These are phyloP conservation scores for Malus asiatica DNA, from an alignment of 306 rosid genomes.

Conservation along the genomic window DNA sequence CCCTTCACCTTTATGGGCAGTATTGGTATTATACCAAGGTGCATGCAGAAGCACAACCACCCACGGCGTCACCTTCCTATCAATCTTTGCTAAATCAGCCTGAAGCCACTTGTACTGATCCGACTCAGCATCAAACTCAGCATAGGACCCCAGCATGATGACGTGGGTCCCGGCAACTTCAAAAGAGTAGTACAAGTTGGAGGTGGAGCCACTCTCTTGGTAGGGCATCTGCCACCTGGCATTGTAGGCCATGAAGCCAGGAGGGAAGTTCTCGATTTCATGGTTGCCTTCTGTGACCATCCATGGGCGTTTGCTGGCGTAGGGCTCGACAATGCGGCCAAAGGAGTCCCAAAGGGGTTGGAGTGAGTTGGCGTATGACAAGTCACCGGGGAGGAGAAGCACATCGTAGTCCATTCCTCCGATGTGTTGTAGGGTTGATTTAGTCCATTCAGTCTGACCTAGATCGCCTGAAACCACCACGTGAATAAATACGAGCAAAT, in stretches of 20 bases:
- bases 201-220: constrained; percentile 48
- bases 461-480: constrained; percentile 42
- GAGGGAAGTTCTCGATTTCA: constrained; percentile 41
- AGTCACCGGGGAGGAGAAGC: constrained; percentile 55
- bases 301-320: constrained; percentile 72
- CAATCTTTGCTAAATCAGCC: constrained; percentile 38
- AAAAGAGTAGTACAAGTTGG: constrained; percentile 67
- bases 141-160: constrained; percentile 64
- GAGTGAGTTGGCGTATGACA: constrained; percentile 54
- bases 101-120: constrained; percentile 53
- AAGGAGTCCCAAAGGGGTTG: constrained; percentile 76
- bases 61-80: constrained; percentile 55
- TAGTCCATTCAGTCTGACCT: constrained; percentile 72
- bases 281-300: constrained; percentile 80
- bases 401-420: constrained; percentile 52
- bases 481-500: background rate
- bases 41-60: constrained; percentile 52
- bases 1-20: constrained; percentile 82
- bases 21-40: constrained; percentile 73
- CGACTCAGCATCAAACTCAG: constrained; percentile 33
- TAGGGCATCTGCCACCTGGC: constrained; percentile 68
- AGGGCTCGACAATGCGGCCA: constrained; percentile 64
- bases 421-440: constrained; percentile 45
- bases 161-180: constrained; percentile 39
- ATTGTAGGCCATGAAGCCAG: constrained; percentile 46